phyloP scores from a whole-genome alignment of 129 eudicot species.

The Helichrysum umbraculigerum region DNA sequence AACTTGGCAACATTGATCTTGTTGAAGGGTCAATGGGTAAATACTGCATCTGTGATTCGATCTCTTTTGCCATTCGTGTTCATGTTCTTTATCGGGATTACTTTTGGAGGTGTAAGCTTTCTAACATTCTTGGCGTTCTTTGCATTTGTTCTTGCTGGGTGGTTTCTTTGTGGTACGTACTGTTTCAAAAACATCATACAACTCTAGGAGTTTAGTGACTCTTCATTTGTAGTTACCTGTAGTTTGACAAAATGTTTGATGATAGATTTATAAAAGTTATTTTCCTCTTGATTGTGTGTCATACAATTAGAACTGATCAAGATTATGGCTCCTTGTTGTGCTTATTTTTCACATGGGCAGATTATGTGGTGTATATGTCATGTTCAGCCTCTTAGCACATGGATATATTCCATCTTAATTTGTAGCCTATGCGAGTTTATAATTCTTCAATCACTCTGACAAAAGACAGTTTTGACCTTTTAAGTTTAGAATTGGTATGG shows the following conservation, averaged over 20 bases:
- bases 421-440: not conserved
- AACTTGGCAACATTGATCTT: slow-evolving; percentile 61
- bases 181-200: slow-evolving; percentile 59
- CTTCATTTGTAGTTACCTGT: not conserved
- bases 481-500: not conserved
- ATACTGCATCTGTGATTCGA: slow-evolving; percentile 37
- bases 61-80: slow-evolving; percentile 50
- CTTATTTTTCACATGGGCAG: no score
- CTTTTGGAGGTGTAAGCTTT: slow-evolving; percentile 59
- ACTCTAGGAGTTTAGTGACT: slow-evolving; percentile 35
- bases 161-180: slow-evolving; percentile 73
- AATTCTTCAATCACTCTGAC: not conserved
- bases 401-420: not conserved
- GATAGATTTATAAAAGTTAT: not conserved
- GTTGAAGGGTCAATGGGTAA: slow-evolving; percentile 67
- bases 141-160: slow-evolving; percentile 51
- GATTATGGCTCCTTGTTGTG: not conserved
- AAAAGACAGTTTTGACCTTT: not conserved
- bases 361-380: not conserved
- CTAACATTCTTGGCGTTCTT: slow-evolving; percentile 50
- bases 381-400: not conserved
- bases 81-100: slow-evolving; percentile 46
- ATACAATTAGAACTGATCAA: not conserved
- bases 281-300: not conserved
- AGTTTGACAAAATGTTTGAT: not conserved